phyloP scores from a whole-genome alignment of 148 eudicot species.

The Polygonum maritimum region DNA sequence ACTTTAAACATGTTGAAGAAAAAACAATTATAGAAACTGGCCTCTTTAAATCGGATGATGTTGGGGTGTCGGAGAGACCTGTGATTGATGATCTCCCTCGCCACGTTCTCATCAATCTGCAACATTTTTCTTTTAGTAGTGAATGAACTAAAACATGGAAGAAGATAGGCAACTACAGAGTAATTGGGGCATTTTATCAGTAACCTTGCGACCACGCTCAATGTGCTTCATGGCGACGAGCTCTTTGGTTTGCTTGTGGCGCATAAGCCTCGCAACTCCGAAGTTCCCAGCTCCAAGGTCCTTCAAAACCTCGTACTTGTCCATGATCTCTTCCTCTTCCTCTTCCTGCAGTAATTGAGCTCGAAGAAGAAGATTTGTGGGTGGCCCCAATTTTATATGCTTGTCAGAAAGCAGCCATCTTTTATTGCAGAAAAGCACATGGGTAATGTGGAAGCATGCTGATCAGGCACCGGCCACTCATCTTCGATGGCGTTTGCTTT shows the following conservation, averaged over 20 bases:
- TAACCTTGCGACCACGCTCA: slow-evolving; percentile 27
- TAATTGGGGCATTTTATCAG: background rate
- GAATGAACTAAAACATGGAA: background rate
- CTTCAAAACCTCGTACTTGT: slow-evolving; percentile 25
- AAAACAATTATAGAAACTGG: background rate
- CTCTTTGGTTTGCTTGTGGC: slow-evolving; percentile 20
- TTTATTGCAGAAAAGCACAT: background rate
- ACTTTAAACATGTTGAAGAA: background rate
- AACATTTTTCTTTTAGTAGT: background rate
- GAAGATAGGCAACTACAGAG: background rate
- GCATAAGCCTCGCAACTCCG: slow-evolving; percentile 31
- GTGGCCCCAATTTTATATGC: background rate
- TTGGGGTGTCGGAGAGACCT: slow-evolving; percentile 10
- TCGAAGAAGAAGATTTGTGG: background rate
- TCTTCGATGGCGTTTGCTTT: background rate
- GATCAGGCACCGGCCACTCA: background rate
- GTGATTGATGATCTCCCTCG: slow-evolving; percentile 13
- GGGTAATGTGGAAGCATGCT: background rate
- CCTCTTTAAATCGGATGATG: slow-evolving; percentile 14
- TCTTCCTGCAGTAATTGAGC: background rate
- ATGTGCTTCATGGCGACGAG: slow-evolving; percentile 30
- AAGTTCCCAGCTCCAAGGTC: slow-evolving; percentile 30
- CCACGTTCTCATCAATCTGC: slow-evolving; percentile 13
- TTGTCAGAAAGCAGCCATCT: background rate
- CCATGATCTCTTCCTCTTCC: slow-evolving; percentile 15